These are phyloP conservation scores for Hebeloma cylindrosporum DNA, from an alignment of 768 basidiomycete genomes.

Conservation along the genomic window DNA sequence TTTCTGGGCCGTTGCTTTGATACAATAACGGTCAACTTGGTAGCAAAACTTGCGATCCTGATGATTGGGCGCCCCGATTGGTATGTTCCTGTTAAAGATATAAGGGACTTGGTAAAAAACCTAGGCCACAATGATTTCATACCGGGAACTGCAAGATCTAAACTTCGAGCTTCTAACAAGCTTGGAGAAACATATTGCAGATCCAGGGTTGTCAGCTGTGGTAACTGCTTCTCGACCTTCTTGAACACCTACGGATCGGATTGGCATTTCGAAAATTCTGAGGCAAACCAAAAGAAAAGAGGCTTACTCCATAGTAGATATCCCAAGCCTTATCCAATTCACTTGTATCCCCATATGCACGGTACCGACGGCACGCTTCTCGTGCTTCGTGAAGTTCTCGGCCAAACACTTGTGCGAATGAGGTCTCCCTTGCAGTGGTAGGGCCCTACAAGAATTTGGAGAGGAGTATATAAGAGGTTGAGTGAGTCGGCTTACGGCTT, in stretches of 20 bases:
- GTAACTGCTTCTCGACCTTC: slow-evolving; percentile 92
- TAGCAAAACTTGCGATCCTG: slow-evolving; percentile 79
- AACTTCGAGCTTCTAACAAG: slow-evolving; percentile 81
- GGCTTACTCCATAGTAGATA: slow-evolving; percentile 86
- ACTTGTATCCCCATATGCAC: slow-evolving; percentile 78
- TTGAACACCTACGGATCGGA: slow-evolving; percentile 78
- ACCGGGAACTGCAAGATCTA: slow-evolving; percentile 97
- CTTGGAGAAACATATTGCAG: slow-evolving; percentile 97
- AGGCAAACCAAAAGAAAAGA: background rate
- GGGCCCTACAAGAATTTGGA: slow-evolving; percentile 62
- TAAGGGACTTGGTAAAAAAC: background rate
- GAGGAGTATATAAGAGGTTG: background rate
- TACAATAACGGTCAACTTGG: slow-evolving; percentile 89
- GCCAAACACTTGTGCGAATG: slow-evolving; percentile 92
- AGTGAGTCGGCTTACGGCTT: slow-evolving; percentile 53
- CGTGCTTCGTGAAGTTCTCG: slow-evolving; percentile 90
- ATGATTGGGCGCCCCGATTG: slow-evolving; percentile 84
- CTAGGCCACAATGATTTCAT: slow-evolving; percentile 16
- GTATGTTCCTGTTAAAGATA: slow-evolving; percentile 71
- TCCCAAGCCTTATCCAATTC: slow-evolving; percentile 99
- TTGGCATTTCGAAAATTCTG: background rate
- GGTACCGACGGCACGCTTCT: slow-evolving; percentile 86
- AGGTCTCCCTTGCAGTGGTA: slow-evolving; percentile 90
- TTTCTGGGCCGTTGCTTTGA: slow-evolving; percentile 97
- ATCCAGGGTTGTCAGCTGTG: slow-evolving; percentile 85